Percentiles rank a stretch among this genome's conserved stretches.
Evolutionary conservation across 1,284 basidiomycete genomes (phyloP).

Genomic region (Termitomyces sp.): DNA sequence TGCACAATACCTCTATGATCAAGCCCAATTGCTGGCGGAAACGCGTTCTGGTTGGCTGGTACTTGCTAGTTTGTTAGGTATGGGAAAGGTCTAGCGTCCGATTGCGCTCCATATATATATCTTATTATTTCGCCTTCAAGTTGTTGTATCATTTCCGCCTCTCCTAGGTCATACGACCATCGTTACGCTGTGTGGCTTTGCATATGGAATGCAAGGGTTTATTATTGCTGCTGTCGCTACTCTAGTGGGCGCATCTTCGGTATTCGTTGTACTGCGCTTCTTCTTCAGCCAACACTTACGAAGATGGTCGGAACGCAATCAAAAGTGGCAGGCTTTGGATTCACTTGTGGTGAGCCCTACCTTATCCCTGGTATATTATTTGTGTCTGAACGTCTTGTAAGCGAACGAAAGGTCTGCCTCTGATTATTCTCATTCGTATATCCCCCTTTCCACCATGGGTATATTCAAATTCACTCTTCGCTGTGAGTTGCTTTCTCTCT

Average conservation of each 20-base stretch:
- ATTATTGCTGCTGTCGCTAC: conserved; percentile 59
- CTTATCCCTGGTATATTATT: background rate
- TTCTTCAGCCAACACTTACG: conserved; percentile 52
- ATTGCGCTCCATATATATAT: conserved; percentile 7
- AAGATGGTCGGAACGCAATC: conserved; percentile 54
- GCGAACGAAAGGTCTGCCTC: conserved; percentile 65
- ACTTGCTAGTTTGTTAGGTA: conserved; percentile 49
- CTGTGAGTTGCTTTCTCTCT: conserved; percentile 41
- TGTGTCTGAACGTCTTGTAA: conserved; percentile 23
- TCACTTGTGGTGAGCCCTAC: conserved; percentile 58
- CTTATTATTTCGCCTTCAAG: conserved; percentile 29
- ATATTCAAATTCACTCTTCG: conserved; percentile 74
- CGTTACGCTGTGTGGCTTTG: conserved; percentile 69
- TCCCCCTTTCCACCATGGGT: conserved; percentile 83
- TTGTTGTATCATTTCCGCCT: conserved; percentile 73
- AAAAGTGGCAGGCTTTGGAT: conserved; percentile 76
- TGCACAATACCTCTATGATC: conserved; percentile 66
- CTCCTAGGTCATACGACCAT: conserved; percentile 69
- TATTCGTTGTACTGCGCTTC: conserved; percentile 58
- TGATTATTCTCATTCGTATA: conserved; percentile 77
- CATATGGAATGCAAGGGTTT: conserved; percentile 75
- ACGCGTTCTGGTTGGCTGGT: conserved; percentile 60
- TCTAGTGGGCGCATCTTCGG: conserved; percentile 60
- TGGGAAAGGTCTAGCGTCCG: conserved; percentile 17
- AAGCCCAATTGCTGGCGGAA: conserved; percentile 56